These are phyloP conservation scores for Galeopsis tetrahit DNA, from an alignment of 257 asterid genomes.

Conservation along the genomic window DNA sequence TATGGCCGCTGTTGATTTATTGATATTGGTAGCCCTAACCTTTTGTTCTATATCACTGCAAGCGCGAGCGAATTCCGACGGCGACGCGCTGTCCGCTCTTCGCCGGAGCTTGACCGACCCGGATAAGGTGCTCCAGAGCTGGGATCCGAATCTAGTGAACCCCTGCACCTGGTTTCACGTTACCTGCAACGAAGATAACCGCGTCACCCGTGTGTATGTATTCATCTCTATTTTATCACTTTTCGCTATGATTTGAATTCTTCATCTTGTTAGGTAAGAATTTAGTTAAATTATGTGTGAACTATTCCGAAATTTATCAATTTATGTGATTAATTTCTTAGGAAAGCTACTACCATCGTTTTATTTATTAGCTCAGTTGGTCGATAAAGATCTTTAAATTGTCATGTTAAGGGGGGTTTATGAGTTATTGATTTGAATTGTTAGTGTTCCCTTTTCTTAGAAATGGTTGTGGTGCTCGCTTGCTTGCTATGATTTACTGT, in stretches of 20 bases:
- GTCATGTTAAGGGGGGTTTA: neutral
- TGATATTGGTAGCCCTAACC: conserved; percentile 38
- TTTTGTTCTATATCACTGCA: conserved; percentile 27
- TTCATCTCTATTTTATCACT: conserved; percentile 3
- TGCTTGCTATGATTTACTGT: no score
- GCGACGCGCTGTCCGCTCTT: conserved; percentile 79
- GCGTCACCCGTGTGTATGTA: conserved; percentile 63
- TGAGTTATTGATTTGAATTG: conserved; percentile 7
- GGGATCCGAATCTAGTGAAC: conserved; percentile 86
- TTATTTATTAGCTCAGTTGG: conserved; percentile 13
- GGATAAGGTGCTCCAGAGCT: conserved; percentile 75
- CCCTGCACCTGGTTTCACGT: conserved; percentile 88
- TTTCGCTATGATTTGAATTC: conserved; percentile 4
- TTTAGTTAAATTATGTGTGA: conserved; percentile 14
- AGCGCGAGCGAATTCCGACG: conserved; percentile 63
- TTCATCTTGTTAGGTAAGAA: neutral
- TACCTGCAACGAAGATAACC: conserved; percentile 57
- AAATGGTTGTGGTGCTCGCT: no score
- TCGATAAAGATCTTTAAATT: neutral
- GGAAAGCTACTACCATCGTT: neutral
- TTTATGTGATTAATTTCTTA: neutral
- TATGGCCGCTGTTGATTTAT: conserved; percentile 42
- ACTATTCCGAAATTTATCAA: no score
- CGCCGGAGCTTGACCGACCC: conserved; percentile 84
- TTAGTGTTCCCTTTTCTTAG: neutral